Conservation (phyloP, 192 early-diverging fungal species). For the Coemansia sp. region DNA sequence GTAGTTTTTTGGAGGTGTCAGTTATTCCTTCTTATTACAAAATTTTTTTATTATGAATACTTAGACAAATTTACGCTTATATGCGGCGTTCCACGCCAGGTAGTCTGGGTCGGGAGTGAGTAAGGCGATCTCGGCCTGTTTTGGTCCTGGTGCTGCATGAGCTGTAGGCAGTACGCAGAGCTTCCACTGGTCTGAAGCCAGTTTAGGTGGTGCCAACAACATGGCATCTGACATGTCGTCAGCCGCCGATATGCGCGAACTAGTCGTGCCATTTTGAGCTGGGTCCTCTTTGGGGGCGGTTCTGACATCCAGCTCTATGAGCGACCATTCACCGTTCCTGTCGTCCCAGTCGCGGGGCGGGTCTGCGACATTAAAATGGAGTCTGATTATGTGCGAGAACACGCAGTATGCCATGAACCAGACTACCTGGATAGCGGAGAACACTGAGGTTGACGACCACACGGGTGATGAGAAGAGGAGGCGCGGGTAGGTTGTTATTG, state of each 20-base stretch:
- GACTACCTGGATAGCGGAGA: slow-evolving; percentile 52
- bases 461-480: slow-evolving; percentile 54
- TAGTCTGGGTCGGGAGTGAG: slow-evolving; percentile 48
- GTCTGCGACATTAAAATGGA: slow-evolving; percentile 53
- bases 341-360: slow-evolving; percentile 58
- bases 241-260: slow-evolving; percentile 12
- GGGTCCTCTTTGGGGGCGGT: slow-evolving; percentile 24
- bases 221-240: neutral
- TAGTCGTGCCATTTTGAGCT: neutral
- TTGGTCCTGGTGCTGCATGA: neutral
- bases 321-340: slow-evolving; percentile 55
- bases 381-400: slow-evolving; percentile 50
- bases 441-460: slow-evolving; percentile 53
- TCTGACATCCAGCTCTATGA: slow-evolving; percentile 50
- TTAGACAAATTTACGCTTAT: slow-evolving; percentile 10
- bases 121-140: slow-evolving; percentile 25
- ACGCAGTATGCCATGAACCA: slow-evolving; percentile 55
- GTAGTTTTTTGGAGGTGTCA: neutral
- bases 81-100: slow-evolving; percentile 26
- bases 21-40: slow-evolving; percentile 6
- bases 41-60: neutral
- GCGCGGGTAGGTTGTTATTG: slow-evolving; percentile 45
- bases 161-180: slow-evolving; percentile 40
- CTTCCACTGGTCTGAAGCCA: slow-evolving; percentile 39
- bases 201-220: neutral